Conservation (phyloP, 2,329 filamentous ascomycete species). For the Fragosphaeria purpurea region DNA sequence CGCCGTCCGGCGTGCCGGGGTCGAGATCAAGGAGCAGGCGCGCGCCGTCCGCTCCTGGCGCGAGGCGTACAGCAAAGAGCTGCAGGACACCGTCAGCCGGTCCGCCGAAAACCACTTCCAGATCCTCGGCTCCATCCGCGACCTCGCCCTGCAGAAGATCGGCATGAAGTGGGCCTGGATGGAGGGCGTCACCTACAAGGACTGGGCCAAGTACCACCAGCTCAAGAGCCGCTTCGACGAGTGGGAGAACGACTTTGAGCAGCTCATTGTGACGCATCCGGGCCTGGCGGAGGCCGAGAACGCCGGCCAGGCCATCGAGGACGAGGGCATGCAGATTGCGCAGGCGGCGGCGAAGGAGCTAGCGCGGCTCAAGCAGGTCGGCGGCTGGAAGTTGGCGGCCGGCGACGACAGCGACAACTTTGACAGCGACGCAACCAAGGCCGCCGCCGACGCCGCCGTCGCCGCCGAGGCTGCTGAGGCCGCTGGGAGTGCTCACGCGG, state of each 20-base stretch:
- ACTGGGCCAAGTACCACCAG: slow-evolving; percentile 91
- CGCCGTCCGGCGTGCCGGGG: slow-evolving; percentile 55
- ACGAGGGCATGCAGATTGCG: slow-evolving; percentile 70
- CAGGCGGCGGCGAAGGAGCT: slow-evolving; percentile 73
- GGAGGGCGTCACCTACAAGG: slow-evolving; percentile 90
- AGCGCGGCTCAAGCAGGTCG: slow-evolving; percentile 69
- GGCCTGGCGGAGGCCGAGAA: slow-evolving; percentile 58
- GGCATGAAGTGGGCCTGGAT: slow-evolving; percentile 95
- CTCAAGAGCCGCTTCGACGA: slow-evolving; percentile 73
- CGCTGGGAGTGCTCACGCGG: slow-evolving; percentile 19
- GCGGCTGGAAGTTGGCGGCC: slow-evolving; percentile 70
- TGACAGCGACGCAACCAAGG: slow-evolving; percentile 53
- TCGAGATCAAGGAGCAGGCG: slow-evolving; percentile 65
- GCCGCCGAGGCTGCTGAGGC: slow-evolving; percentile 29
- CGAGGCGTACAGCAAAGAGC: slow-evolving; percentile 58
- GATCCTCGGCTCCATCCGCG: slow-evolving; percentile 72
- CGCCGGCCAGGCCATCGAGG: slow-evolving; percentile 50
- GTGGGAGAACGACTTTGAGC: slow-evolving; percentile 75
- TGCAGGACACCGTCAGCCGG: slow-evolving; percentile 56
- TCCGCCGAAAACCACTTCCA: slow-evolving; percentile 73
- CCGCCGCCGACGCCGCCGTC: slow-evolving; percentile 38
- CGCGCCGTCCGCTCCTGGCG: slow-evolving; percentile 71
- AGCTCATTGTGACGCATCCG: slow-evolving; percentile 64
- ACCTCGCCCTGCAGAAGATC: slow-evolving; percentile 79
- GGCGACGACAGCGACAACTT: slow-evolving; percentile 71